These are phyloP conservation scores for Aspergillus ibericus DNA, from an alignment of 2,329 filamentous ascomycete species.

Conservation along the genomic window DNA sequence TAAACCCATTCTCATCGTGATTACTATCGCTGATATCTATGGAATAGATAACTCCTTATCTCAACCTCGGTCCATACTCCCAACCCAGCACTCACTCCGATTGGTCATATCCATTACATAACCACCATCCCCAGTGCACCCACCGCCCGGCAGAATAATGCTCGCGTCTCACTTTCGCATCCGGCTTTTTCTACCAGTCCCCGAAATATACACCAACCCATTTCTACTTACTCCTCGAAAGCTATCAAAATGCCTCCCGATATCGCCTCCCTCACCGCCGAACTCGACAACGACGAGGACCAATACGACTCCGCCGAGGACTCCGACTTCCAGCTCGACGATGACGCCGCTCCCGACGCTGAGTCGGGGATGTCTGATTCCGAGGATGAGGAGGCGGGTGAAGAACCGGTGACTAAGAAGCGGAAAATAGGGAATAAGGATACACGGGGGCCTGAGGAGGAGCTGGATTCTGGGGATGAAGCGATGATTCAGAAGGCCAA, in stretches of 20 bases:
- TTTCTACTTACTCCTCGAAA: no score
- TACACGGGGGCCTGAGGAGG: constrained; percentile 31
- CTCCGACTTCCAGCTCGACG: constrained; percentile 38
- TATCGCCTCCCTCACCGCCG: constrained; percentile 5
- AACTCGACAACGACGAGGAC: constrained; percentile 34
- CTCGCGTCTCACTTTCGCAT: constrained; percentile 5
- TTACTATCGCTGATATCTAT: no score
- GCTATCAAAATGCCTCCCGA: constrained; percentile 3
- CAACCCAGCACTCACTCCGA: background rate
- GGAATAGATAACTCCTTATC: background rate
- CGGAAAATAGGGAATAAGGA: constrained; percentile 31
- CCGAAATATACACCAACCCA: no score
- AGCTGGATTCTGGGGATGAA: constrained; percentile 58
- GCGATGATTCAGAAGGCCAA: constrained; percentile 54
- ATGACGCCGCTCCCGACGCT: constrained; percentile 36
- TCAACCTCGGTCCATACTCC: background rate
- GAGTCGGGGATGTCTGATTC: constrained; percentile 29
- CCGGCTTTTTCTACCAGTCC: background rate
- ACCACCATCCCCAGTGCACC: background rate
- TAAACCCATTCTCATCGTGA: no score
- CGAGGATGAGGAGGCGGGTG: constrained; percentile 25
- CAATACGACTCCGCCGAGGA: constrained; percentile 40
- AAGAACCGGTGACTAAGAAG: constrained; percentile 29
- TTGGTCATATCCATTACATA: constrained; percentile 1
- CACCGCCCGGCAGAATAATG: constrained; percentile 32